phyloP scores from a whole-genome alignment of 2,329 filamentous ascomycete species.

The Cadophora sp. region DNA sequence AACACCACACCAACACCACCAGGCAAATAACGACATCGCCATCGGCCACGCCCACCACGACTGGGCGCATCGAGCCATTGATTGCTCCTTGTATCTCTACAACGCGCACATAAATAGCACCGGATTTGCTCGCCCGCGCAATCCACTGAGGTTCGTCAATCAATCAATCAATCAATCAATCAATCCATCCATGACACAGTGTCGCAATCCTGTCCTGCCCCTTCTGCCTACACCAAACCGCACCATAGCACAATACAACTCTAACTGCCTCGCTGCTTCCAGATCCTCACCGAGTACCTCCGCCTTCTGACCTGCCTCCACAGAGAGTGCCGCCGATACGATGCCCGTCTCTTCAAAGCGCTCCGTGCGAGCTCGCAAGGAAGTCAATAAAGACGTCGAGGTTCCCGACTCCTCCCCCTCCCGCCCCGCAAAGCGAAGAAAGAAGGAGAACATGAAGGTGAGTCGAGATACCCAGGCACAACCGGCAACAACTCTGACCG shows the following conservation, averaged over 20 bases:
- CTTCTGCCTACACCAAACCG: conserved; percentile 22
- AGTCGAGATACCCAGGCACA: conserved; percentile 26
- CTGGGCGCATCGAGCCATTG: conserved; percentile 22
- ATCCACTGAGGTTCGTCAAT: conserved; percentile 21
- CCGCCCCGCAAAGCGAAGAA: conserved; percentile 69
- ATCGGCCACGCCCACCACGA: conserved; percentile 15
- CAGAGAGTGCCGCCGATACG: conserved; percentile 27
- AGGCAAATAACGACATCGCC: conserved; percentile 11
- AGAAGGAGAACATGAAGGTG: conserved; percentile 63
- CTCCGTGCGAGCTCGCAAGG: conserved; percentile 47
- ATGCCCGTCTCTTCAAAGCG: conserved; percentile 52
- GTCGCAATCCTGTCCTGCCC: conserved; percentile 32
- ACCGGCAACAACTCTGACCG: conserved; percentile 14
- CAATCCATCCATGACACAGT: conserved; percentile 31
- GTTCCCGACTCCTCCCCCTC: conserved; percentile 59
- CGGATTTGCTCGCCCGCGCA: neutral
- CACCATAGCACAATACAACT: neutral
- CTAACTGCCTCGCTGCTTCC: conserved; percentile 17
- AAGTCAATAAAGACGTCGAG: conserved; percentile 42
- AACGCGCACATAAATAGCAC: conserved; percentile 18
- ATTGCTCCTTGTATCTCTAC: conserved; percentile 24
- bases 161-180: conserved; percentile 25
- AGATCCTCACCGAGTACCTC: neutral
- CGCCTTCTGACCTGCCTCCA: neutral
- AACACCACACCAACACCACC: too few species aligned